Evolutionary conservation across 768 basidiomycete species (phyloP), one percentile per base, ranked within the genome.

Genomic region (Tephrocybe sp.): DNA sequence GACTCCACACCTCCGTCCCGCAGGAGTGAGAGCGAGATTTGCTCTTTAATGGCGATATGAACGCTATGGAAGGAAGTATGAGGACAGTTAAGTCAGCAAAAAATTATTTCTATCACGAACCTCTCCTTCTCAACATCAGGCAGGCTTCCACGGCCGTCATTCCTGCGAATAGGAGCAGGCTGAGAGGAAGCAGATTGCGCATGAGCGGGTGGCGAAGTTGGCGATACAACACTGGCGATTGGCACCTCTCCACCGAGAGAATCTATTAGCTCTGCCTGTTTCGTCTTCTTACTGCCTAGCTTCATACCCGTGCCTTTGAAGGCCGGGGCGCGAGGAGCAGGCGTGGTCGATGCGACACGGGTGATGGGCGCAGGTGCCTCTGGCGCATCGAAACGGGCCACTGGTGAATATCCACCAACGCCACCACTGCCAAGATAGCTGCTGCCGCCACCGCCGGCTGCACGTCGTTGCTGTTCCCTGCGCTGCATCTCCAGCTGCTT

Each of bases 281-380:
- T 89, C 23, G 85, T 86, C 71, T 91, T 95, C 72, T 96, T 98
- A 61, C 82, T 80, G 31, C 96, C 95, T 12, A 99, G 80, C 62
- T 98, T 98, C 96, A 99, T 98, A 20, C 96, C 96, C 9, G 84
- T 79, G 38, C 88, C 83, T 73, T 96, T 97, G 84, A 98, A 98
- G 5, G 89, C 81, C 11, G 92, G 89, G 2, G 80, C 62, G 36
- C 85, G 83, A n/a, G 80, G 59, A 0, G 75, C 62, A 2, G 80
- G 72, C 1, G 79, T 69, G 0, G 79, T 68, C 3, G 76, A 69
- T 4, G 66, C 72, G 34, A 58, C 72, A 67, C 57, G 72, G 56
- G 63, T 74, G 44, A 65, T 56, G 11, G 77, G 62, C 1, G 73
- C 63, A 2, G 80, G 58, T n/a, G 63, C 22, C 38, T 83, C 80